Evolutionary conservation across 2,329 filamentous ascomycete species (phyloP), one percentile per base, ranked within the genome.

Genomic region (Beauveria sp.): DNA sequence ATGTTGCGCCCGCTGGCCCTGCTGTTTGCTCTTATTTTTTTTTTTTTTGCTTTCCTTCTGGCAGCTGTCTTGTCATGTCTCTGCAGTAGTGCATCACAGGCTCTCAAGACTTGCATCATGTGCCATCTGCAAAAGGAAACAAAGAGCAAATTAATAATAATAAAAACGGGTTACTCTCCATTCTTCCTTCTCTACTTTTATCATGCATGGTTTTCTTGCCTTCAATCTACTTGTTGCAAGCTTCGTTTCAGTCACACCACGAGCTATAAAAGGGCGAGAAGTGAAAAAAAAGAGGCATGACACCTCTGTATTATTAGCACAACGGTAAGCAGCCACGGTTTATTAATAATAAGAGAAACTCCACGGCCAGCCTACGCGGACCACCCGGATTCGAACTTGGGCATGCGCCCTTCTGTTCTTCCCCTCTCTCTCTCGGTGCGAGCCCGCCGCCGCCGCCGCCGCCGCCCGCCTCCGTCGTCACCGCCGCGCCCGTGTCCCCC

Each of bases 31-130:
- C 30, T 34, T 34, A 34, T 8, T 28, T 28, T 28, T 28, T 34
- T 34, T 1, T 30, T 30, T 30, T 9, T 30, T 30, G 22, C 22
- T 34, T 34, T 12, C 30, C 30, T 34, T 34, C 30, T 34, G 10
- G 12, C 30, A 34, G 30, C 30, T 22, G 43, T 42, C 42, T 38
- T 47, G 26, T 58, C 55, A 40, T 26, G 55, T 26, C 24, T 58
- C 55, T 58, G 45, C 55, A 58, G 55, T 58, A 58, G 45, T 58
- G 46, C 55, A 58, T 58, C 55, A 40, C 30, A 20, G 30, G 9
- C 22, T 26, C 26, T 40, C 16, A 42, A 10, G 14, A 16, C 20
- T 38, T n/a, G 26, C 43, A 38, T 47, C 24, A 34, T 30, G n/a
- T 5, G 22, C n/a, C 30, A 34, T 9, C 2, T 6, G 8, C 9